phyloP scores from a whole-genome alignment of 1,139 yeast genomes.

The Saccharomyces uvarum region DNA sequence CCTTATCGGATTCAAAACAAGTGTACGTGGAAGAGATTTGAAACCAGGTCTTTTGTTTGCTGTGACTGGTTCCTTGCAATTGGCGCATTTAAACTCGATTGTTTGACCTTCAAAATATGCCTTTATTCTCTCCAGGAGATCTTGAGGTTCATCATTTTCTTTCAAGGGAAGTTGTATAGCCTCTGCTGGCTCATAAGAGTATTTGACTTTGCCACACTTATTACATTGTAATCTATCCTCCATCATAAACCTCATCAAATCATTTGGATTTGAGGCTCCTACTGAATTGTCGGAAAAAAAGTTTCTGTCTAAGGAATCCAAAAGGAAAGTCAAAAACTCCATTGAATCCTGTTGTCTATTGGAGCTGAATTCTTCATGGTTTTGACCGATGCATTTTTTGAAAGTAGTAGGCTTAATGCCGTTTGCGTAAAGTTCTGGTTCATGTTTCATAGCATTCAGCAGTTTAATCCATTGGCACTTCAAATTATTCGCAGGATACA shows the following conservation, averaged over 20 bases:
- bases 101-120: conserved; percentile 44
- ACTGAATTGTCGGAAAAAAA: conserved; percentile 28
- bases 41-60: conserved; percentile 48
- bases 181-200: conserved; percentile 56
- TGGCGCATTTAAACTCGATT: conserved; percentile 63
- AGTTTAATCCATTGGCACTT: conserved; percentile 67
- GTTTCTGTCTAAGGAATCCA: conserved; percentile 50
- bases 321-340: conserved; percentile 68
- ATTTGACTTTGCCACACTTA: conserved; percentile 53
- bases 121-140: conserved; percentile 46
- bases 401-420: conserved; percentile 76
- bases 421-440: conserved; percentile 51
- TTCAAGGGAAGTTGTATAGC: conserved; percentile 57
- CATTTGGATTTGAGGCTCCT: conserved; percentile 37
- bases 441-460: conserved; percentile 67
- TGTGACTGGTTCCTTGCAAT: conserved; percentile 38
- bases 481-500: conserved; percentile 59
- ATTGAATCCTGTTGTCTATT: conserved; percentile 92
- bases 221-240: conserved; percentile 61
- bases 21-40: conserved; percentile 58
- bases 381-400: conserved; percentile 66
- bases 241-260: conserved; percentile 53
- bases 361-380: conserved; percentile 75
- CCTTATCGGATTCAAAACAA: conserved; percentile 69
- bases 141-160: conserved; percentile 36